These are phyloP conservation scores for Diplodia mutila DNA, from an alignment of 2,329 filamentous ascomycete species.

Conservation along the genomic window DNA sequence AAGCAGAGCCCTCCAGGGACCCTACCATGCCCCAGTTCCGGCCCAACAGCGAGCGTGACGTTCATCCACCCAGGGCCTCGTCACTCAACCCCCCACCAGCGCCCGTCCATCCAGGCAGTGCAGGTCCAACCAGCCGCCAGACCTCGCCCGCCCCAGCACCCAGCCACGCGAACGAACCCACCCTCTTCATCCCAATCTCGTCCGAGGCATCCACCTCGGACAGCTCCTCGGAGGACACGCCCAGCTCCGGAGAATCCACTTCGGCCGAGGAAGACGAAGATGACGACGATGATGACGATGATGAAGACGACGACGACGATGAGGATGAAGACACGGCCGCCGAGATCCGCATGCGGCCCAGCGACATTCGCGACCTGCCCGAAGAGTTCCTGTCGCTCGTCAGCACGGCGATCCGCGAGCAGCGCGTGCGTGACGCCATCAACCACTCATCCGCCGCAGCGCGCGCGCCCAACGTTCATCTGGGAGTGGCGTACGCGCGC, in stretches of 20 bases:
- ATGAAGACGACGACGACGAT: slow-evolving; percentile 18
- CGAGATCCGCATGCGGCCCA: slow-evolving; percentile 6
- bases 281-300: slow-evolving; percentile 17
- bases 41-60: slow-evolving; percentile 53
- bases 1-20: slow-evolving; percentile 46
- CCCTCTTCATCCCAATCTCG: slow-evolving; percentile 16
- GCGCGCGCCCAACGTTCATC: slow-evolving; percentile 39
- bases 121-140: neutral
- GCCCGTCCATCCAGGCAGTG: neutral
- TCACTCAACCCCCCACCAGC: neutral
- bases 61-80: slow-evolving; percentile 16
- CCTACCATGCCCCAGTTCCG: slow-evolving; percentile 71
- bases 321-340: slow-evolving; percentile 3
- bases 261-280: slow-evolving; percentile 17
- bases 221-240: slow-evolving; percentile 7
- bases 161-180: slow-evolving; percentile 16
- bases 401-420: slow-evolving; percentile 39
- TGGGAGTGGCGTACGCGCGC: neutral
- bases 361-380: slow-evolving; percentile 16
- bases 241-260: slow-evolving; percentile 6
- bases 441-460: slow-evolving; percentile 24
- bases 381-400: slow-evolving; percentile 21
- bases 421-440: slow-evolving; percentile 25
- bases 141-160: slow-evolving; percentile 7
- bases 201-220: slow-evolving; percentile 11